Evolutionary conservation across 768 basidiomycete genomes (phyloP).

Genomic region (Trametes punicea): DNA sequence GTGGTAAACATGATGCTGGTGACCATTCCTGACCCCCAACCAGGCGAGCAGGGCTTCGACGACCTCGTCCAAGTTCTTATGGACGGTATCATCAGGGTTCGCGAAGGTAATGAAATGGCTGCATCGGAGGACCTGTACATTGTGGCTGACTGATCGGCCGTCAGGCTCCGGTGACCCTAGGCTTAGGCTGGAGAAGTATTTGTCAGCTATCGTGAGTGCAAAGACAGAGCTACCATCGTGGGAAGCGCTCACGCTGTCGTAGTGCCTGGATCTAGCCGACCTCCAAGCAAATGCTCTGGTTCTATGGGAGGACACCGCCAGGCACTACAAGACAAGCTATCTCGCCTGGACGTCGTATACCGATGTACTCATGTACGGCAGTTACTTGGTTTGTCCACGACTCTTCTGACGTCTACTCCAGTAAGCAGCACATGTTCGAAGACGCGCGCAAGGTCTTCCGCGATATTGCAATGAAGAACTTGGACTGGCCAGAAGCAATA

Average conservation of each 20-base stretch:
- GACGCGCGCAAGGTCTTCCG: constrained; percentile 65
- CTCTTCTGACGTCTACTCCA: constrained; percentile 25
- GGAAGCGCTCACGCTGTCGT: neutral
- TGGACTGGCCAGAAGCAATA: constrained; percentile 95
- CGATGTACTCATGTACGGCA: constrained; percentile 65
- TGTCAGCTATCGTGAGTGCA: constrained; percentile 68
- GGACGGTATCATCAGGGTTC: constrained; percentile 59
- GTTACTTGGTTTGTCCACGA: neutral
- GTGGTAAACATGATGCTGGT: neutral
- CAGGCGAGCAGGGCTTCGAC: constrained; percentile 48
- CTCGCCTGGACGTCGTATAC: constrained; percentile 73
- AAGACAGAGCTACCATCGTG: neutral
- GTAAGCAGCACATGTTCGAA: constrained; percentile 51
- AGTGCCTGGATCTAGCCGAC: constrained; percentile 47
- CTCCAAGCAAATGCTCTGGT: constrained; percentile 53
- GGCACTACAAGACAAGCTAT: constrained; percentile 69
- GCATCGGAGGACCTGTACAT: neutral
- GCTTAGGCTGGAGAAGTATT: constrained; percentile 79
- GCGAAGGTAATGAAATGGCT: constrained; percentile 42
- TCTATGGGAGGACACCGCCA: constrained; percentile 65
- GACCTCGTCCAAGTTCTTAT: constrained; percentile 56
- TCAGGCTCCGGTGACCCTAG: constrained; percentile 70
- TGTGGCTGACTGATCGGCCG: constrained; percentile 36
- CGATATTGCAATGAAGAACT: constrained; percentile 61
- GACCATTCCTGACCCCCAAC: neutral